These are phyloP conservation scores for Casuarina cunninghamiana DNA, from an alignment of 306 rosid species.

Conservation along the genomic window DNA sequence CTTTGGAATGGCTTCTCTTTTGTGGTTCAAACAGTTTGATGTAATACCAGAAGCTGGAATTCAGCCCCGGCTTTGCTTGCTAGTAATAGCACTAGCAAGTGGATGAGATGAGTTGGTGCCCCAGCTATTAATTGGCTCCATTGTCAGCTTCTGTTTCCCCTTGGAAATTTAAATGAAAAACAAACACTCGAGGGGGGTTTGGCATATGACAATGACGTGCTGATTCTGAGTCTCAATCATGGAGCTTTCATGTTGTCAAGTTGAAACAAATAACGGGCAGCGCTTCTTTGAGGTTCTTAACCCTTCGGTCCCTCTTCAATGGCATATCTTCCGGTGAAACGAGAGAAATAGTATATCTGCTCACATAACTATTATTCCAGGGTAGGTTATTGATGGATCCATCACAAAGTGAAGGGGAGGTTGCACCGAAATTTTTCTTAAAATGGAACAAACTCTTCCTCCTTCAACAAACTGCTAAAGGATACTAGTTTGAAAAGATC, in stretches of 20 bases:
- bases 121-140: not conserved
- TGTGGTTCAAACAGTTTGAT: slow-evolving; percentile 44
- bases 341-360: no score
- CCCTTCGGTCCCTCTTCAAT: not conserved
- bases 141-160: not conserved
- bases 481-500: no score
- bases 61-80: not conserved
- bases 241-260: not conserved
- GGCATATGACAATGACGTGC: not conserved
- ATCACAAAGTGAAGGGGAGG: no score
- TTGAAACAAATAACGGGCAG: not conserved
- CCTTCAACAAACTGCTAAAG: no score
- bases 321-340: no score
- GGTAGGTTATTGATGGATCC: no score
- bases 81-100: not conserved
- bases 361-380: no score
- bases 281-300: not conserved
- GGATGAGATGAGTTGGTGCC: slow-evolving; percentile 1
- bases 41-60: not conserved
- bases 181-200: not conserved
- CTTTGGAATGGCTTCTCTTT: not conserved
- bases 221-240: not conserved
- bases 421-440: no score
- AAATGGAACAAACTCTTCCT: no score
- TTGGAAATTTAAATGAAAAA: no score